These are phyloP conservation scores for Paulownia fortunei DNA, from an alignment of 257 asterid species.

Conservation along the genomic window DNA sequence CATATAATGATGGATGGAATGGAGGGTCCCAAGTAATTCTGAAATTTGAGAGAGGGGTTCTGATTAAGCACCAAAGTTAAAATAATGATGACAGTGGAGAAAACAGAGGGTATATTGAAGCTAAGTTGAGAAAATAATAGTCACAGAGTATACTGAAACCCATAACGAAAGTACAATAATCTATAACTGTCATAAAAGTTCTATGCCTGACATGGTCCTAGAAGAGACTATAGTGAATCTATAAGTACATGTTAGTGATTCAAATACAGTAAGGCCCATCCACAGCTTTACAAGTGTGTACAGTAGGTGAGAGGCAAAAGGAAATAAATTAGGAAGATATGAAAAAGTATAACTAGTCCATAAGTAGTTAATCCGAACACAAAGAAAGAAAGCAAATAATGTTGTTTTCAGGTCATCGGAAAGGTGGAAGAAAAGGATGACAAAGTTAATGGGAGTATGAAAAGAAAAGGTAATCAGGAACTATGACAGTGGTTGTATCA, in stretches of 20 bases:
- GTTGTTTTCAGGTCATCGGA: not conserved
- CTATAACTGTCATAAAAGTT: no score
- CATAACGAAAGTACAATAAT: not conserved
- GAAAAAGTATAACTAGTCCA: not conserved
- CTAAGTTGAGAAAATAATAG: no score
- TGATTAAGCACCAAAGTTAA: not conserved
- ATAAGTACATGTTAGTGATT: no score
- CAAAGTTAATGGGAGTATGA: not conserved
- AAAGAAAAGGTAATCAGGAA: not conserved
- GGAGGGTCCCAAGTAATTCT: no score
- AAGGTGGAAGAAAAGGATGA: not conserved
- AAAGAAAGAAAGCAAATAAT: not conserved
- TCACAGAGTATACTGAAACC: not conserved
- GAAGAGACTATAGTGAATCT: no score
- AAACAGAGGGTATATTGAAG: not conserved
- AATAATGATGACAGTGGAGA: not conserved
- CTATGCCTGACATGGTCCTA: no score
- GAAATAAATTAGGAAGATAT: not conserved
- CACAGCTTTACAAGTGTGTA: not conserved
- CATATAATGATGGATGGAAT: not conserved
- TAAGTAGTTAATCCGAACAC: not conserved
- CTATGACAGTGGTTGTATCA: not conserved
- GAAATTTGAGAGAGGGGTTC: not conserved
- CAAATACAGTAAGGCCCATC: not conserved
- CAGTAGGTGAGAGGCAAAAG: not conserved